phyloP scores from a whole-genome alignment of 495 filamentous ascomycete genomes.

The Cercophora newfieldiana region DNA sequence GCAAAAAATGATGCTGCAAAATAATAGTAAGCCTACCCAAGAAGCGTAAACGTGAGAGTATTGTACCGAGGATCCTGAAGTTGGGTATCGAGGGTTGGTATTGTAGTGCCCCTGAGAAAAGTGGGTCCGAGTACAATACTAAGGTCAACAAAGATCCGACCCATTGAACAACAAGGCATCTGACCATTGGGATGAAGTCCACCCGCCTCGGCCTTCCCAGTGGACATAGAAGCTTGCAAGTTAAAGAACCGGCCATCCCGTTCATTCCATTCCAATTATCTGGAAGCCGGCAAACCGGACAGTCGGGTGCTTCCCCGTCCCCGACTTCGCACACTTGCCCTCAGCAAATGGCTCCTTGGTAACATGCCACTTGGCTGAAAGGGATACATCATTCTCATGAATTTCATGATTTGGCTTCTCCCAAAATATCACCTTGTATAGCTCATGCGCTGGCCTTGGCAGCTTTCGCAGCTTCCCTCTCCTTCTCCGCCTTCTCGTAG shows the following conservation, averaged over 20 bases:
- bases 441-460: constrained; percentile 22
- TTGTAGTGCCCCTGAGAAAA: constrained; percentile 21
- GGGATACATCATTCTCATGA: neutral
- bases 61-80: constrained; percentile 4
- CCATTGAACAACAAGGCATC: neutral
- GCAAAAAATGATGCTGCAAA: neutral
- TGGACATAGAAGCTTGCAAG: neutral
- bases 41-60: neutral
- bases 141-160: constrained; percentile 23
- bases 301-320: neutral
- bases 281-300: neutral
- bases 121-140: constrained; percentile 25
- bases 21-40: neutral
- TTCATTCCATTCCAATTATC: neutral
- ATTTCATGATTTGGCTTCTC: too few species aligned
- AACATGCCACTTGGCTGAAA: neutral
- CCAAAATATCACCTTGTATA: neutral
- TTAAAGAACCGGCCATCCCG: neutral
- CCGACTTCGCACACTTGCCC: neutral
- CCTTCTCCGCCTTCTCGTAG: constrained; percentile 65
- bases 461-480: constrained; percentile 26
- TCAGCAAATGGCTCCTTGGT: neutral
- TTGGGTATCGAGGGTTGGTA: constrained; percentile 16
- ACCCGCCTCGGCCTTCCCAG: neutral
- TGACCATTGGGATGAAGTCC: neutral